Percentiles rank a stretch among this genome's conserved stretches.
Conservation (phyloP, 2,329 filamentous ascomycete genomes). For the Teratosphaeria nubilosa region DNA sequence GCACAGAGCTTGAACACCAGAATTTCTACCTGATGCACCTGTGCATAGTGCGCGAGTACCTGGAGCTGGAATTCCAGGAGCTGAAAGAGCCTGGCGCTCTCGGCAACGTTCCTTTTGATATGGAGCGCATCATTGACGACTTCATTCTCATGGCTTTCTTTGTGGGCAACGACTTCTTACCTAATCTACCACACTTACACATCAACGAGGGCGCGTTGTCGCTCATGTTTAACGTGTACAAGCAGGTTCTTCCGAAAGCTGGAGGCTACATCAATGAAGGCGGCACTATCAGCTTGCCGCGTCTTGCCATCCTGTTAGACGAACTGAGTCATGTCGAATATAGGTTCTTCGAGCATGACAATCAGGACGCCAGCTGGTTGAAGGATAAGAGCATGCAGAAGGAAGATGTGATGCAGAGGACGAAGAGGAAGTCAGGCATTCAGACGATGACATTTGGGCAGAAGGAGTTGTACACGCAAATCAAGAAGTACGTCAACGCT, state of each 20-base stretch:
- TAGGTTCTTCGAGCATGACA: conserved; percentile 85
- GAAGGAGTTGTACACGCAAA: conserved; percentile 67
- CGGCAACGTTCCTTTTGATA: conserved; percentile 70
- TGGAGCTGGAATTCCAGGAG: conserved; percentile 95
- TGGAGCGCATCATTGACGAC: conserved; percentile 96
- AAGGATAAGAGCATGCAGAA: conserved; percentile 72
- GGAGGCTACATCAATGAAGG: conserved; percentile 95
- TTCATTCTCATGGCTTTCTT: conserved; percentile 99
- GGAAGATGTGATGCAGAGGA: conserved; percentile 54
- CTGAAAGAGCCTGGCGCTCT: conserved; percentile 59
- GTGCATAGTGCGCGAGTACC: conserved; percentile 92
- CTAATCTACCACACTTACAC: conserved; percentile 88
- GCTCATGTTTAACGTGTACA: conserved; percentile 96
- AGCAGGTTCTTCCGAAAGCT: conserved; percentile 73
- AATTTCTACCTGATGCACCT: conserved; percentile 97
- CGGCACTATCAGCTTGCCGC: conserved; percentile 78
- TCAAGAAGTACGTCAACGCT: conserved; percentile 73
- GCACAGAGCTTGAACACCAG: conserved; percentile 94
- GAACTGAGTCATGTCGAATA: conserved; percentile 83
- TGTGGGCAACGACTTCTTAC: conserved; percentile 97
- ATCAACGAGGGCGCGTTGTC: conserved; percentile 97
- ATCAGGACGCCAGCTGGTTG: conserved; percentile 83
- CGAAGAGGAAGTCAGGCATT: conserved; percentile 50
- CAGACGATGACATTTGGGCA: conserved; percentile 70
- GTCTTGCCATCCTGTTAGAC: conserved; percentile 66